These are phyloP conservation scores for Heliosperma pusillum DNA, from an alignment of 148 eudicot species.

Conservation along the genomic window DNA sequence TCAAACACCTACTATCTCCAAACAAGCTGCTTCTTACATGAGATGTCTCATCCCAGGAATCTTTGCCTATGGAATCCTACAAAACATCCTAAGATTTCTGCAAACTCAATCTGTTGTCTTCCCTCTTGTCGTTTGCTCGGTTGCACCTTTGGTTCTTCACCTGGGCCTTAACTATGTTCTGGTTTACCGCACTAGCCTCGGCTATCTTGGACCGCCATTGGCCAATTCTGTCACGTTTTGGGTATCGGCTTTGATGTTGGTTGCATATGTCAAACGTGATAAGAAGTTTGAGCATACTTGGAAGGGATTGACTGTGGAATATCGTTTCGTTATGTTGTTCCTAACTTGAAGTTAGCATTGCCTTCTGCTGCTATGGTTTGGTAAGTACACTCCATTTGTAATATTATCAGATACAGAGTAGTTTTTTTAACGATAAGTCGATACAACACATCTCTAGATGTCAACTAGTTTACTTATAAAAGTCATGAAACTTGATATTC, in stretches of 20 bases:
- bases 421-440: too few relatives aligned
- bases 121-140: constrained; percentile 48
- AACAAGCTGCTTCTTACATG: constrained; percentile 52
- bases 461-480: too few relatives aligned
- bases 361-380: constrained; percentile 90
- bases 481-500: too few relatives aligned
- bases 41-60: constrained; percentile 59
- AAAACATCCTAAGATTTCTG: constrained; percentile 69
- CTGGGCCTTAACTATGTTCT: constrained; percentile 38
- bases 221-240: constrained; percentile 61
- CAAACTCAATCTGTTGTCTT: constrained; percentile 63
- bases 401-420: too few relatives aligned
- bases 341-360: constrained; percentile 52
- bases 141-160: constrained; percentile 42
- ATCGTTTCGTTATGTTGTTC: constrained; percentile 35
- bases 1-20: constrained; percentile 56
- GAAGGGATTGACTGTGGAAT: constrained; percentile 48
- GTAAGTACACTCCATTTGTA: constrained; percentile 28
- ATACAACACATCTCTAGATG: too few relatives aligned
- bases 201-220: constrained; percentile 50
- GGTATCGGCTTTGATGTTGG: constrained; percentile 44
- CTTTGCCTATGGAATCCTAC: constrained; percentile 52
- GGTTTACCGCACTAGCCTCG: constrained; percentile 46
- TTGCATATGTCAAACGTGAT: constrained; percentile 30
- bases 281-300: constrained; percentile 51